A percentile compares a stretch with the other conserved stretches of the same genome.
These are phyloP conservation scores for Plasmodium malariae DNA, from an alignment of 169 alveolate species.

Conservation along the genomic window DNA sequence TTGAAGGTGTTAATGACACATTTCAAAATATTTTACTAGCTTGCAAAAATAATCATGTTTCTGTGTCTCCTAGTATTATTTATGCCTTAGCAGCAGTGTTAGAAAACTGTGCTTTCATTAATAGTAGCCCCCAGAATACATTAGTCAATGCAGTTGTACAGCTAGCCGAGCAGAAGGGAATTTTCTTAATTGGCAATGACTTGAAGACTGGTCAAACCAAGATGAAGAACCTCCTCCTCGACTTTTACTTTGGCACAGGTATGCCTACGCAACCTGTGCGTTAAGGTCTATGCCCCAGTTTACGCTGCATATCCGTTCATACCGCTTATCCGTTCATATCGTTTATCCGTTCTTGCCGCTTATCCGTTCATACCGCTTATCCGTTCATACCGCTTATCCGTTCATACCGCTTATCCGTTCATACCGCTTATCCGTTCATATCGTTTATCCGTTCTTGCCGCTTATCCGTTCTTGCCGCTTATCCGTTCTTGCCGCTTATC, in stretches of 20 bases:
- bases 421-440: too few species aligned
- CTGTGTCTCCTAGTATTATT: slow-evolving; percentile 89
- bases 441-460: too few species aligned
- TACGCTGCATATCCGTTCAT: too few species aligned
- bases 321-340: background rate
- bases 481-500: too few species aligned
- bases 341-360: too few species aligned
- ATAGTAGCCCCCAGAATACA: slow-evolving; percentile 95
- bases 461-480: too few species aligned
- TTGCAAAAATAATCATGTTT: slow-evolving; percentile 83
- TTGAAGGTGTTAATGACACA: slow-evolving; percentile 86
- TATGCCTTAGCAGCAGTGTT: slow-evolving; percentile 91
- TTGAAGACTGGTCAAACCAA: slow-evolving; percentile 94
- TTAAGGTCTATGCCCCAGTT: background rate
- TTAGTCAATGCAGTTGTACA: slow-evolving; percentile 90
- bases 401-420: too few species aligned
- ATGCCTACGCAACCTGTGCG: background rate
- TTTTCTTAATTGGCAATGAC: slow-evolving; percentile 92
- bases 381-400: too few species aligned
- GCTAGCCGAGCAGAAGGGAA: slow-evolving; percentile 88
- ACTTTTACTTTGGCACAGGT: slow-evolving; percentile 82
- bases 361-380: too few species aligned
- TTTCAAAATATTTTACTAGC: slow-evolving; percentile 86
- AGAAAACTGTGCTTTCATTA: slow-evolving; percentile 90
- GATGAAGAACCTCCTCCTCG: slow-evolving; percentile 90